phyloP scores from a whole-genome alignment of 257 asterid species.

The Galeopsis tetrahit region DNA sequence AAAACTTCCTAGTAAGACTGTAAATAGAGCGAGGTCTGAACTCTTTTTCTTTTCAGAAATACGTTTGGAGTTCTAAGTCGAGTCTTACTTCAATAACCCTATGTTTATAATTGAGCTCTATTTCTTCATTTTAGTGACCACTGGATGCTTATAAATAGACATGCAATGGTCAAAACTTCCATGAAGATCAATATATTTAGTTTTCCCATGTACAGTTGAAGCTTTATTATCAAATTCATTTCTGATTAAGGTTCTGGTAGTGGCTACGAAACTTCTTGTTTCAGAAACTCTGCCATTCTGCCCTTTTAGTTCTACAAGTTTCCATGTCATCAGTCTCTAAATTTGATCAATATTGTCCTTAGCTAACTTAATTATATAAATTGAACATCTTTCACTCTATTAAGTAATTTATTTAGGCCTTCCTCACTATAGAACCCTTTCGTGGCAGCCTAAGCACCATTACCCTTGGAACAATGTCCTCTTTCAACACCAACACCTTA shows the following conservation, averaged over 20 bases:
- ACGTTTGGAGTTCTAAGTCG: constrained; percentile 12
- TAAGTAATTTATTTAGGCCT: not conserved
- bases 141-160: constrained; percentile 4
- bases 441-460: too few relatives aligned
- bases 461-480: not conserved
- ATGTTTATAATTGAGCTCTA: not conserved
- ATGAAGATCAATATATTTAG: not conserved
- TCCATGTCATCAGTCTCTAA: not conserved
- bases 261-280: not conserved
- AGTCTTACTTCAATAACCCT: not conserved
- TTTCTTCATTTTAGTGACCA: constrained; percentile 14
- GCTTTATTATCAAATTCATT: not conserved
- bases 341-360: not conserved
- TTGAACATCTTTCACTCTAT: not conserved
- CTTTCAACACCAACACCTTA: not conserved
- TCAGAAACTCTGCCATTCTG: not conserved
- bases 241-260: constrained; percentile 4
- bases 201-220: not conserved
- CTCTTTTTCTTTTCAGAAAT: not conserved
- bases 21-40: not conserved
- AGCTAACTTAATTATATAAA: not conserved
- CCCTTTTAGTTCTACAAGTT: not conserved
- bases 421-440: not conserved
- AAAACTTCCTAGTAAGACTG: constrained; percentile 3
- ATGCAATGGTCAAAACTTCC: constrained; percentile 11